Evolutionary conservation across 1,284 basidiomycete species (phyloP), one percentile per base, ranked within the genome.

Genomic region (Xerocomus amazonicus): DNA sequence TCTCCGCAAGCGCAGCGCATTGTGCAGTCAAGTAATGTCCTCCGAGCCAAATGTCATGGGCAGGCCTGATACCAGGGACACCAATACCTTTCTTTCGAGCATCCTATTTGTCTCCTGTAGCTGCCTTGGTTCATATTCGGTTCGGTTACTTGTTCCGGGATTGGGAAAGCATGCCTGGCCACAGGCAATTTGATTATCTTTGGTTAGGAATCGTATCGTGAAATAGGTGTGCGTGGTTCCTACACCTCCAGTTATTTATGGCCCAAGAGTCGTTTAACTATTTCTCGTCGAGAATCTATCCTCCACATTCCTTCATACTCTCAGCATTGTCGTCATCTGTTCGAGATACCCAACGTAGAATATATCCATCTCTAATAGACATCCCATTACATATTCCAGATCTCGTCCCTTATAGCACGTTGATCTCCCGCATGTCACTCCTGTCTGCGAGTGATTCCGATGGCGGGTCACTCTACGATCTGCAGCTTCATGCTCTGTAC

Each of bases 1-100:
- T 9, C 84, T 88, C 50, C 77, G 87, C 8, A 68, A 68, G 37
- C 69, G 70, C 12, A 87, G 84, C 58, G 77, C 71, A 57, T 78
- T 87, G 56, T 81, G 81, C 31, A 62, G 71, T 12, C 65, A 64
- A 50, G 65, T 78, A 12, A 60, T 70, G 55, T 65, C 70, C 40
- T 17, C 34, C 4, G 47, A 56, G 10, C 40, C 55, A 32, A 42
- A 32, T 29, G 23, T 26, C 38, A 9, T 28, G 17, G 37, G 16
- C 10, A 32, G 33, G 1, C 35, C 44, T 6, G 37, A 46, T 9
- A 17, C 39, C 31, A 37, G 9, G 8, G 28, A 32, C 0, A 14
- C 12, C 16, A 6, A 38, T 38, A 32, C 16, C 3, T 10, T 45
- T 38, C 23, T 19, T 26, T 47, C 45, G 13, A 43, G 47, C 0